Evolutionary conservation across 257 asterid genomes (phyloP), one percentile per base, ranked within the genome.

Genomic region (Scutellaria minor): DNA sequence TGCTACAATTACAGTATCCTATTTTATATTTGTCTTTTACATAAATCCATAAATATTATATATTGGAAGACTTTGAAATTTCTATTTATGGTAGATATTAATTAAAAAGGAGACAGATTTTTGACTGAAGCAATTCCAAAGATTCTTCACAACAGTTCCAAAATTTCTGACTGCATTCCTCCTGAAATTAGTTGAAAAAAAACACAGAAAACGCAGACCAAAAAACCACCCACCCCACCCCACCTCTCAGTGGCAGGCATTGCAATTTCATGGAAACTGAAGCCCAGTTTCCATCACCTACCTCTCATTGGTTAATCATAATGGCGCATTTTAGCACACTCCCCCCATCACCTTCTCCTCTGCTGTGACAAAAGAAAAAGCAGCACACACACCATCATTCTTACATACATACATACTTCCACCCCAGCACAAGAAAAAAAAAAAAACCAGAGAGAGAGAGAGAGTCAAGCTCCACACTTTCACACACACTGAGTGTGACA

Each of bases 301-400:
- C 75, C 77, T 78, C 83, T 78, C 83, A 80, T 80, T 82, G 87
- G 84, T 88, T 82, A 84, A 86, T 82, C 85, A 82, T 85, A 84
- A 78, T 78, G 60, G 82, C 84, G 88, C 90, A 85, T 80, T 81
- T 85, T 84, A 79, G 87, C 85, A 81, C 79, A 72, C 77, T 51
- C 67, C 57, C 78, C 78, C 77, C 81, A 75, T 80, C 83, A 70
- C 57, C 82, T 63, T 45, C 80, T 70, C 66, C 78, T 22, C 75
- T 70, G 70, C 52, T 61, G 68, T 52, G 77, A 62, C 73, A 70
- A 68, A 75, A 80, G 66, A 73, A 68, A 70, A 56, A 70, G 77
- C 74, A 80, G 75, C 81, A 81, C 75, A 77, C 64, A 55, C 61
- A 68, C 75, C 86, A 82, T 81, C 83, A 80, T 82, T 83, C 86